phyloP scores from a whole-genome alignment of 768 basidiomycete species.

The Agrocybe chaxingu region DNA sequence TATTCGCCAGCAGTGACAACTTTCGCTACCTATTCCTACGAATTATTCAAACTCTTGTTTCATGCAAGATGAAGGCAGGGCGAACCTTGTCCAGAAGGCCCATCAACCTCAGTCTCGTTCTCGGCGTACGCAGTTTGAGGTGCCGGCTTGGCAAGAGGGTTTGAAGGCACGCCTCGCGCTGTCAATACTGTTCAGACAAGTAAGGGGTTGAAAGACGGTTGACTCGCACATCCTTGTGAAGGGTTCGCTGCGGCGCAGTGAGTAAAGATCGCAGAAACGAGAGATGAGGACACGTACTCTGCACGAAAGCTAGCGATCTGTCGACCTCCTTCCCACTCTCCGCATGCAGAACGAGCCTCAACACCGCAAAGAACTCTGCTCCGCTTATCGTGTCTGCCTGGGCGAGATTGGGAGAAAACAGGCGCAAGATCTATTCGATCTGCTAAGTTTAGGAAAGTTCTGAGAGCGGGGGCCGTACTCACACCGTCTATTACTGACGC shows the following conservation, averaged over 20 bases:
- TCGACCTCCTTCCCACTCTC: constrained; percentile 62
- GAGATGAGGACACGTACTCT: constrained; percentile 47
- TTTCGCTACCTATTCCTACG: too few species aligned
- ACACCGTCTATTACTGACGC: constrained; percentile 58
- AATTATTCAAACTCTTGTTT: too few species aligned
- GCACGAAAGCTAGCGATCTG: constrained; percentile 66
- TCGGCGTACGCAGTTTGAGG: too few species aligned
- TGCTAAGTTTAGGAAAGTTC: neutral
- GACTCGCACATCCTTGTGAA: neutral
- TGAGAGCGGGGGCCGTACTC: constrained; percentile 16
- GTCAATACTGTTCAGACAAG: too few species aligned
- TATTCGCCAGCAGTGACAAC: too few species aligned
- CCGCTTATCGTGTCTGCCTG: constrained; percentile 54
- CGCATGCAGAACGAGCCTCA: constrained; percentile 64
- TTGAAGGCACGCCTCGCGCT: too few species aligned
- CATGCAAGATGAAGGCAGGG: too few species aligned
- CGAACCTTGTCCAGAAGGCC: too few species aligned
- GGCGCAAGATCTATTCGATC: constrained; percentile 53
- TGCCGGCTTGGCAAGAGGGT: too few species aligned
- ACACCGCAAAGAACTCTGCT: constrained; percentile 74
- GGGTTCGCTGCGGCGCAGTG: neutral
- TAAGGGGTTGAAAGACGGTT: neutral
- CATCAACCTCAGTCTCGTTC: too few species aligned
- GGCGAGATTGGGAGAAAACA: constrained; percentile 57
- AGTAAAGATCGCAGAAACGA: neutral